These are phyloP conservation scores for Vitis hybrid DNA, from an alignment of 177 flowering plant species.

Conservation along the genomic window DNA sequence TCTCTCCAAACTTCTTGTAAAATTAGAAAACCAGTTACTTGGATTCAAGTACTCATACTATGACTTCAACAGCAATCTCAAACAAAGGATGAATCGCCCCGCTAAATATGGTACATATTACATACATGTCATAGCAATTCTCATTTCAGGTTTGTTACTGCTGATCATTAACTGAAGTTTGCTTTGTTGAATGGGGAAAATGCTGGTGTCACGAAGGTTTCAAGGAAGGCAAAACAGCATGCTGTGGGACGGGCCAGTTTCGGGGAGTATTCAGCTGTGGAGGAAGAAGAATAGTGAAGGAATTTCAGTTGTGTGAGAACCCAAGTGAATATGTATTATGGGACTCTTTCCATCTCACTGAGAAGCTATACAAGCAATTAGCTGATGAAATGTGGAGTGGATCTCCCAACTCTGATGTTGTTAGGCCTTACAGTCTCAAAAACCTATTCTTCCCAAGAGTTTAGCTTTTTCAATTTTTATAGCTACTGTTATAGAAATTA, in stretches of 20 bases:
- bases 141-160: not conserved
- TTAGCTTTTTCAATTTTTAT: too few relatives aligned
- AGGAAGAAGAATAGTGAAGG: conserved; percentile 31
- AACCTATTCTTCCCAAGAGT: conserved; percentile 14
- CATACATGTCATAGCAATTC: not conserved
- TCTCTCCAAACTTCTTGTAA: conserved; percentile 17
- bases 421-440: conserved; percentile 20
- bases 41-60: conserved; percentile 31
- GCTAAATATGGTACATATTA: conserved; percentile 21
- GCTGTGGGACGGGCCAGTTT: conserved; percentile 40
- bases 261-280: conserved; percentile 43
- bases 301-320: conserved; percentile 28
- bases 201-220: conserved; percentile 25
- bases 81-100: conserved; percentile 22
- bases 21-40: conserved; percentile 14
- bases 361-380: conserved; percentile 24
- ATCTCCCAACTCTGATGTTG: not conserved
- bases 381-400: conserved; percentile 36
- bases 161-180: not conserved
- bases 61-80: conserved; percentile 22
- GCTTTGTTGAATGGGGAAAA: not conserved
- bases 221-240: conserved; percentile 36
- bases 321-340: conserved; percentile 28
- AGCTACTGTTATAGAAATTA: too few relatives aligned
- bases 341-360: conserved; percentile 38